Conservation (phyloP, 2,329 filamentous ascomycete species). For the Alternaria brassicae region DNA sequence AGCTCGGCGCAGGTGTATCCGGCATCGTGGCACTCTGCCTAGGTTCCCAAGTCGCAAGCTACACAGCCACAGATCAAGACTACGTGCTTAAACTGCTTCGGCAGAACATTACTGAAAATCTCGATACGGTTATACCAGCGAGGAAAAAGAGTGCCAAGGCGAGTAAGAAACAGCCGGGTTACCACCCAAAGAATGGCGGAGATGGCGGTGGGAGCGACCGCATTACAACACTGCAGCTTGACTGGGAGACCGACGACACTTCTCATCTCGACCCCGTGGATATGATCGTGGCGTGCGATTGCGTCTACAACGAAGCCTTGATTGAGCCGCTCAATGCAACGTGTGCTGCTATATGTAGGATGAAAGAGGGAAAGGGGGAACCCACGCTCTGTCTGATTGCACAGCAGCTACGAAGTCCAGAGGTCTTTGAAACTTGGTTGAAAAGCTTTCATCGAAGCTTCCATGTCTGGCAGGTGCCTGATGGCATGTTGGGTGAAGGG, state of each 20-base stretch:
- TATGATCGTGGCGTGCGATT: conserved; percentile 84
- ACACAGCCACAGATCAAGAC: conserved; percentile 84
- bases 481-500: conserved; percentile 64
- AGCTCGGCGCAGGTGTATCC: conserved; percentile 88
- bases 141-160: conserved; percentile 14
- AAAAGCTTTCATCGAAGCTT: conserved; percentile 71
- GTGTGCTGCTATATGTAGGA: conserved; percentile 74
- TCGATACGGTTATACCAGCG: conserved; percentile 18
- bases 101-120: conserved; percentile 75
- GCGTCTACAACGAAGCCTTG: conserved; percentile 91
- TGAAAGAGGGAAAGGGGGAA: conserved; percentile 53
- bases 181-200: conserved; percentile 1
- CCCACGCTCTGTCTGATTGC: conserved; percentile 81
- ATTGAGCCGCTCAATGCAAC: conserved; percentile 82
- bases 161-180: conserved; percentile 34
- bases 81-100: conserved; percentile 82
- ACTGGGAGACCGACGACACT: conserved; percentile 77
- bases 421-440: conserved; percentile 86
- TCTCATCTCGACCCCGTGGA: conserved; percentile 66
- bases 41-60: conserved; percentile 65
- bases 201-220: conserved; percentile 30
- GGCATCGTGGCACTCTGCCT: conserved; percentile 77
- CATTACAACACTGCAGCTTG: conserved; percentile 58
- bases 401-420: conserved; percentile 84
- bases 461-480: conserved; percentile 76